Base-by-base conservation (phyloP, 2,329 filamentous ascomycete genomes). In the Diatrype stigma region DNA sequence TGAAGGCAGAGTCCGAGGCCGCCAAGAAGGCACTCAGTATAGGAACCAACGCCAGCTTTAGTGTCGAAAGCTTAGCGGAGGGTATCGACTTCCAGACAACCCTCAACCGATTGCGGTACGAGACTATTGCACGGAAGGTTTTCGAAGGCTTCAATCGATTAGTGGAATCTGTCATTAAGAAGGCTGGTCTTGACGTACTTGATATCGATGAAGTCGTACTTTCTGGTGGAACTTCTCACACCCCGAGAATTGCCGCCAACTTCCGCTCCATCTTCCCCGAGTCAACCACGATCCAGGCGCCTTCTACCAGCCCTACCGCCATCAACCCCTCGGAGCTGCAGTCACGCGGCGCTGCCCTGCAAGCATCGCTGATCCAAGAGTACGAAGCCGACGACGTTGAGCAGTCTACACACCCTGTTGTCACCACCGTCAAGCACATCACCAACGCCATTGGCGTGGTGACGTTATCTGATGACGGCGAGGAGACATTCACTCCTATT, bases 161-260 rank as follows among this genome's bases (percentile, higher is more conserved):
- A 51, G 86, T 96, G 51, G 85, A 92, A 71, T 81, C 87, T 59
- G 91, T 84, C 49, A 81, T 99, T 58, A 87, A 92, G 78, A 97
- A 97, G 81, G 94, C 94, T 45, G 87, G 85, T 35, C 81, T 99
- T 45, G 93, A 97, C 68, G 82, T 95, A 50, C 83, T 97, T 56
- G 93, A 99, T 68, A 83, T 99, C 52, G 89, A 96, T 67, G 91
- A 96, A 78, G 89, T 97, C 60, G 90, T 99, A 69, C 84, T 97
- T 61, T 88, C 89, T 45, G 94, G 94, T 60, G 94, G 94, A 63
- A 89, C 89, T 57, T 88, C 92, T 4, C 92, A 99, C 78, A 96
- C 90, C 1, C 94, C 94, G 56, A 91, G 93, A 74, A 89, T 97
- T 61, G 93, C 94, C 57, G 79, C 82, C 63, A 90, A 94, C 72